Evolutionary conservation across 768 basidiomycete species (phyloP).

Genomic region (Rhodotorula babjevae): DNA sequence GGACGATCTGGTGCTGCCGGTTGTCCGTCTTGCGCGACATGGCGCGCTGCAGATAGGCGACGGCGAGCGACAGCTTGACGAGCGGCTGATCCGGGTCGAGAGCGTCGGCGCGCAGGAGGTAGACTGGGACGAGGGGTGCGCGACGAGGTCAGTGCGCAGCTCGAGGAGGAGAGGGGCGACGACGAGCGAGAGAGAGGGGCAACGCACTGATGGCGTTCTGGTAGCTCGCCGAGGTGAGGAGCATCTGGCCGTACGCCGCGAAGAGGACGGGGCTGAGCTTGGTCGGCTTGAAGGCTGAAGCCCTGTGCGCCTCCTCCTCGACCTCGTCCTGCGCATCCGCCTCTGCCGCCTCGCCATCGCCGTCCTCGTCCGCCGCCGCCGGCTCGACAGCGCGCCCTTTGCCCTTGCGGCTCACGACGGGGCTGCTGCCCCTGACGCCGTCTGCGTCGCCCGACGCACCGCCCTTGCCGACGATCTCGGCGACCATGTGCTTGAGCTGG

Average conservation of each 20-base stretch:
- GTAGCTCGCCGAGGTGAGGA: slow-evolving; percentile 77
- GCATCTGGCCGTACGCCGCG: slow-evolving; percentile 73
- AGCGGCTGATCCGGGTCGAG: slow-evolving; percentile 76
- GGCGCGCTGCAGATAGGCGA: slow-evolving; percentile 80
- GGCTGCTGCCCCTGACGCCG: slow-evolving; percentile 24
- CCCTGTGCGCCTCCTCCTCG: background rate
- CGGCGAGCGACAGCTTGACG: slow-evolving; percentile 73
- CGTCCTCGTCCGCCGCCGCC: slow-evolving; percentile 48
- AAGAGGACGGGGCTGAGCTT: slow-evolving; percentile 68
- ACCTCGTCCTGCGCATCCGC: slow-evolving; percentile 24
- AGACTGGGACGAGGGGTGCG: slow-evolving; percentile 55
- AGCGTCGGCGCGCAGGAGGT: slow-evolving; percentile 82
- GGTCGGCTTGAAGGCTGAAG: slow-evolving; percentile 48
- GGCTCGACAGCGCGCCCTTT: slow-evolving; percentile 34
- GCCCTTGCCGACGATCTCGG: background rate
- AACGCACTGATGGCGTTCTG: slow-evolving; percentile 82
- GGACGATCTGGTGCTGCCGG: slow-evolving; percentile 77
- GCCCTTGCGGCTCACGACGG: slow-evolving; percentile 5
- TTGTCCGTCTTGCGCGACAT: slow-evolving; percentile 95
- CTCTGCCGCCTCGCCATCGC: slow-evolving; percentile 28
- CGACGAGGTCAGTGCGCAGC: background rate
- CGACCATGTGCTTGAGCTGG: slow-evolving; percentile 49
- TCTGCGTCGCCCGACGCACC: background rate
- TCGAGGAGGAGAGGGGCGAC: background rate
- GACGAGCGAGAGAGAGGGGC: background rate